Base-by-base conservation (phyloP, 2,329 filamentous ascomycete genomes). In the Cyanodermella asteris region DNA sequence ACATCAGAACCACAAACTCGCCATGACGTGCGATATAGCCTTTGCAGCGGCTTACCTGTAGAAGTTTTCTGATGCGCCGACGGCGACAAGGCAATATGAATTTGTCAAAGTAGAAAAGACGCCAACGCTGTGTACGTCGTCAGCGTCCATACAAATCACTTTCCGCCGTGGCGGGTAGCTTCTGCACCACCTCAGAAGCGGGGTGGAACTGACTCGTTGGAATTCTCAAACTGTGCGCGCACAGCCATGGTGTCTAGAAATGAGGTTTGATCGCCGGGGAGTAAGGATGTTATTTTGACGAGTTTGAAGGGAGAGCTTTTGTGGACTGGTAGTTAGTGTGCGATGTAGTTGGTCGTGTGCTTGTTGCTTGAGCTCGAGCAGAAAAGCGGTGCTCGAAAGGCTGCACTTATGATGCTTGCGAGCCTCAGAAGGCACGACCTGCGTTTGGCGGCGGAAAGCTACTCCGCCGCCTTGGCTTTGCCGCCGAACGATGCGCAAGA, bases 91-190 rank as follows among this genome's bases (percentile, higher is more conserved):
- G 40, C 82, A 81, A 54, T 91, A 97, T 31, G 80, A 84, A 56
- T 97, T 97, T 39, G 87, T 97, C 47, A 97, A 74, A 33, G 80
- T 91, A 32, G 82, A 58, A 54, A 97, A 97, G 46, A 94, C 87
- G 49, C 87, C 87, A 47, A 97, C 77, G 58, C 82, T 93, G 43
- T 16, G 26, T 24, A n/a, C n/a, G n/a, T 13, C 26, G 6, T 19
- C 11, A 8, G 8, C 11, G 18, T 19, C 18, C 16, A 20, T 8
- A 16, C 16, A n/a, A n/a, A n/a, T n/a, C n/a, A n/a, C n/a, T n/a
- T n/a, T n/a, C n/a, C 13, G 22, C 13, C 12, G 11, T 15, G 8
- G 6, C 6, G 3, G 22, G 24, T 23, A 23, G 15, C n/a, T n/a
- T 18, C 14, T 28, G 6, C n/a, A n/a, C n/a, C n/a, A n/a, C n/a